Percentiles rank a stretch among this genome's conserved stretches.
phyloP scores from a whole-genome alignment of 106 monocot species.

The Acorus calamus region DNA sequence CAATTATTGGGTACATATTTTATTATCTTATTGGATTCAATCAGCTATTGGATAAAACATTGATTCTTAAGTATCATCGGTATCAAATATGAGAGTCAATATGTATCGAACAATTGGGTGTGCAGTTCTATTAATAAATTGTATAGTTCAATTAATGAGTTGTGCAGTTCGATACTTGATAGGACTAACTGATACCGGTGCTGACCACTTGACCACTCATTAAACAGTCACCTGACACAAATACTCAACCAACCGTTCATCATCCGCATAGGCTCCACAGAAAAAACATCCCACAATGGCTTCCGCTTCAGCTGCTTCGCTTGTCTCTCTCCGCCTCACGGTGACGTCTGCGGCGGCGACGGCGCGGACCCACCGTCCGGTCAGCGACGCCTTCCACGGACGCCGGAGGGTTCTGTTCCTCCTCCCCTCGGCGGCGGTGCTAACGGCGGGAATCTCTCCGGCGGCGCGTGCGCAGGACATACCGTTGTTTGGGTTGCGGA shows the following conservation, averaged over 20 bases:
- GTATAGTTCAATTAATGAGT: too few species aligned
- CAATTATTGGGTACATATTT: too few species aligned
- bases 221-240: not conserved
- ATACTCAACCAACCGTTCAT: too few species aligned
- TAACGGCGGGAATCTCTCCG: not conserved
- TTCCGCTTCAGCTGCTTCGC: constrained; percentile 9
- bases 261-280: too few species aligned
- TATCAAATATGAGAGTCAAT: too few species aligned
- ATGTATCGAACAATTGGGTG: too few species aligned
- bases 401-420: constrained; percentile 26
- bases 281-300: constrained; percentile 9
- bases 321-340: not conserved
- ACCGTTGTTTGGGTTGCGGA: constrained; percentile 64
- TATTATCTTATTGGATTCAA: too few species aligned
- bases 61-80: too few species aligned
- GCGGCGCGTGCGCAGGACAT: constrained; percentile 47
- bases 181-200: not conserved
- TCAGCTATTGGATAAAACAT: too few species aligned
- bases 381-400: not conserved
- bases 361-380: not conserved
- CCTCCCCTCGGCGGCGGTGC: constrained; percentile 11
- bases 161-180: too few species aligned
- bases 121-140: too few species aligned
- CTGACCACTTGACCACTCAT: not conserved
- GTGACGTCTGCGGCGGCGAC: constrained; percentile 5